Percentiles rank a stretch among this genome's conserved stretches.
Evolutionary conservation across 495 filamentous ascomycete genomes (phyloP).

Genomic region (Xylaria venustula): DNA sequence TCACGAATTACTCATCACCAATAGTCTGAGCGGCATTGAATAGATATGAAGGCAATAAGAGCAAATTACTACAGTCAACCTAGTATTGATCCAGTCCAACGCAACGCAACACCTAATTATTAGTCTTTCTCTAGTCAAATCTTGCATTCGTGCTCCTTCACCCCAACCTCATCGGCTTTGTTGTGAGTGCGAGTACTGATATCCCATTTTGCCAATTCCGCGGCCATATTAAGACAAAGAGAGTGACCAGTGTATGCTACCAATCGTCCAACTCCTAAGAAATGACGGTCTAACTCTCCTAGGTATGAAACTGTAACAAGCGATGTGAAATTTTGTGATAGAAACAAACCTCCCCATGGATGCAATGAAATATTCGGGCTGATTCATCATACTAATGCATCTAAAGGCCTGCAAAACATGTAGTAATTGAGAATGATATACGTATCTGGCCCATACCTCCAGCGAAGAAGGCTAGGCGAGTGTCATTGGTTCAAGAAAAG

Average conservation of each 20-base stretch:
- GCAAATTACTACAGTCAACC: not conserved
- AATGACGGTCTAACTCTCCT: slow-evolving; percentile 5
- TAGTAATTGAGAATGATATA: slow-evolving; percentile 17
- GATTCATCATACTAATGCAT: slow-evolving; percentile 27
- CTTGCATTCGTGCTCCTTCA: slow-evolving; percentile 1
- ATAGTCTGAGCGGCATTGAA: not conserved
- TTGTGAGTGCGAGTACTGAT: not conserved
- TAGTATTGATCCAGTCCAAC: slow-evolving; percentile 6
- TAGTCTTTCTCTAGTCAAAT: slow-evolving; percentile 5
- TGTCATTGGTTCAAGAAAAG: slow-evolving; percentile 14
- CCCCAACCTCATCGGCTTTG: not conserved
- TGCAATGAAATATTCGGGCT: slow-evolving; percentile 18
- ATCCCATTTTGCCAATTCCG: not conserved
- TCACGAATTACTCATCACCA: not conserved
- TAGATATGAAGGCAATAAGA: not conserved
- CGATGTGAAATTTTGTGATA: not conserved
- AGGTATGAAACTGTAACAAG: slow-evolving; percentile 7
- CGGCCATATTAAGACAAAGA: slow-evolving; percentile 1
- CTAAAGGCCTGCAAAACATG: slow-evolving; percentile 24
- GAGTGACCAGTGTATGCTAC: not conserved
- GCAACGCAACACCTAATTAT: slow-evolving; percentile 4
- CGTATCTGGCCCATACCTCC: not conserved
- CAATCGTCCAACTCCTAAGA: slow-evolving; percentile 8
- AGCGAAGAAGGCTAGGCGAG: slow-evolving; percentile 6
- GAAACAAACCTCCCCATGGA: not conserved